Percentiles rank a stretch among this genome's conserved stretches.
Evolutionary conservation across 768 basidiomycete genomes (phyloP).

Genomic region (Mycena latifolia): DNA sequence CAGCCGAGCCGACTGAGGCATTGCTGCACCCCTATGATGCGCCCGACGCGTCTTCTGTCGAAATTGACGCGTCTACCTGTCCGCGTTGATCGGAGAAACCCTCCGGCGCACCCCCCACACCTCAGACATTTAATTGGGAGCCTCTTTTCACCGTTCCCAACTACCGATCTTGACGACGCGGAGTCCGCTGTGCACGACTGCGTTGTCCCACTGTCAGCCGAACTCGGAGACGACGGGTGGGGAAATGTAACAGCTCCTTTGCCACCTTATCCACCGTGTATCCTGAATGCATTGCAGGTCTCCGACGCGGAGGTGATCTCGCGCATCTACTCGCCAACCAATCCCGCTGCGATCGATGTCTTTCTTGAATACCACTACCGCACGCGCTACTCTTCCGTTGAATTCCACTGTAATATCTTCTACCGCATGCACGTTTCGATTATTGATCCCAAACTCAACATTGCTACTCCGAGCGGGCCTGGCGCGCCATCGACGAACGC

Average conservation of each 20-base stretch:
- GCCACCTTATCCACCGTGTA: background rate
- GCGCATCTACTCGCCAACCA: slow-evolving; percentile 25
- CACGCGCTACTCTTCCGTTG: slow-evolving; percentile 26
- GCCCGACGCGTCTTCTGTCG: too few relatives aligned
- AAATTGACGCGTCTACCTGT: too few relatives aligned
- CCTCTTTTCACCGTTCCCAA: too few relatives aligned
- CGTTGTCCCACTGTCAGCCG: slow-evolving; percentile 10
- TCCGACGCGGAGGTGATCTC: slow-evolving; percentile 18
- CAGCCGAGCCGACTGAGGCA: too few relatives aligned
- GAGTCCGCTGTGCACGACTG: slow-evolving; percentile 13
- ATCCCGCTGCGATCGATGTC: slow-evolving; percentile 20
- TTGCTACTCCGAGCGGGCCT: slow-evolving; percentile 5
- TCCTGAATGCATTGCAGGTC: slow-evolving; percentile 5
- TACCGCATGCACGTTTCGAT: slow-evolving; percentile 19
- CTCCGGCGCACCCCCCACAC: too few relatives aligned
- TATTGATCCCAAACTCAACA: background rate
- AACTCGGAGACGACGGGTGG: slow-evolving; percentile 17
- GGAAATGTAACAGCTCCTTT: slow-evolving; percentile 5
- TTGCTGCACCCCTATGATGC: too few relatives aligned
- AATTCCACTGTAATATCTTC: slow-evolving; percentile 26
- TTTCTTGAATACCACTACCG: slow-evolving; percentile 27
- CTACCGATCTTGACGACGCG: slow-evolving; percentile 9
- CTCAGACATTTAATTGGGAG: too few relatives aligned
- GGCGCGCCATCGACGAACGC: slow-evolving; percentile 28
- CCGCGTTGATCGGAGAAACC: too few relatives aligned